Evolutionary conservation across 2,329 filamentous ascomycete species (phyloP), one percentile per base, ranked within the genome.

Genomic region (Didymella keratinophila): DNA sequence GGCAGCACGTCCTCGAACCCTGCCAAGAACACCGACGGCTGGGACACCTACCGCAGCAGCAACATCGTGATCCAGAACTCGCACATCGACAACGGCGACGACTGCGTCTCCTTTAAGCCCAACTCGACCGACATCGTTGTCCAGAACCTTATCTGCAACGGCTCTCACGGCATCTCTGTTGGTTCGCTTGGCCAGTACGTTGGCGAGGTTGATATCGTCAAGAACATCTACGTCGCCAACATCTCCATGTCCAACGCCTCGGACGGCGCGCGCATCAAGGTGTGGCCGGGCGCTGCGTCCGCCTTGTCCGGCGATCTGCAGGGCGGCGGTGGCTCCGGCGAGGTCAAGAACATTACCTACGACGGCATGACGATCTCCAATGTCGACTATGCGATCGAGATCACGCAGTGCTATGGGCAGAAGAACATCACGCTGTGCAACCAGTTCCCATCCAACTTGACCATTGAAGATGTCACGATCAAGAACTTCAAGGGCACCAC

Each of bases 51-150:
- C 69, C 84, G 87, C 8, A 86, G 83, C 12, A 77, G 81, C 23
- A 83, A 84, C 48, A 81, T 91, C 34, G 83, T 88, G 0, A 89
- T 91, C 34, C 87, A 90, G 67, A 85, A 90, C 70, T 89, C 85
- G 0, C 74, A 83, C 25, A 83, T 87, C 62, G 80, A 85, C 71
- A 89, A 89, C 65, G 86, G 85, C 34, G 88, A 90, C 70, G 86
- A 92, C 71, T 91, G 89, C 60, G 86, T 91, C 12, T 87, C 87
- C 0, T 91, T 91, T 82, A 91, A 91, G 75, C 88, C 88, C 18
- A 91, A 91, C 72, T 87, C 83, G 66, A 90, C 87, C 42, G 83
- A 89, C 62, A 84, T 91, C 8, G 73, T 91, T 4, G 83, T 91
- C 5, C 87, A 91, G 71, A 87, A 87, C 61, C 77, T 91, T 4